A percentile compares a stretch with the other conserved stretches of the same genome.
phyloP scores from a whole-genome alignment of 2,329 filamentous ascomycete species.

The Fusarium sp. region DNA sequence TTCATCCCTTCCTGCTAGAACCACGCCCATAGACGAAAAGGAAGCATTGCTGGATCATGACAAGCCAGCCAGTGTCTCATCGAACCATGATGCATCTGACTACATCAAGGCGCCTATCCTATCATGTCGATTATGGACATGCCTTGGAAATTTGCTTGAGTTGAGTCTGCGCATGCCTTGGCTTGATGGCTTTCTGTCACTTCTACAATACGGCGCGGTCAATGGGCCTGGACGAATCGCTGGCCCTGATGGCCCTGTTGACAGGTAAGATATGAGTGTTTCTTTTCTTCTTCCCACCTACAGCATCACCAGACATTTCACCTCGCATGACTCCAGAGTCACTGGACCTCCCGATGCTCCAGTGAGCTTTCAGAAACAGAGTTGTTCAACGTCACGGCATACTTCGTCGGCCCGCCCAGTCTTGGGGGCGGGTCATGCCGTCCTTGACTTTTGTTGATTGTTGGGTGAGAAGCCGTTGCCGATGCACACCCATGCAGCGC shows the following conservation, averaged over 20 bases:
- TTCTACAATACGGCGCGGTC: constrained; percentile 80
- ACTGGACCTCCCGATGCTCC: constrained; percentile 57
- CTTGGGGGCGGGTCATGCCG: constrained; percentile 35
- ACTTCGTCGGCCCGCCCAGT: constrained; percentile 36
- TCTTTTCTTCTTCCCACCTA: constrained; percentile 40
- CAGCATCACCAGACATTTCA: constrained; percentile 45
- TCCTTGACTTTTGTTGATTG: constrained; percentile 17
- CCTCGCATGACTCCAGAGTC: constrained; percentile 60
- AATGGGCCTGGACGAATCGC: constrained; percentile 81
- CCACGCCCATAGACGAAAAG: constrained; percentile 45
- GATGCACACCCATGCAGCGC: constrained; percentile 29
- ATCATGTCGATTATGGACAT: constrained; percentile 81
- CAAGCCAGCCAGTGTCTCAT: constrained; percentile 39
- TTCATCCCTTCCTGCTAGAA: constrained; percentile 72
- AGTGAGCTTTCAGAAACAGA: constrained; percentile 51
- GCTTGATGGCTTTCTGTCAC: constrained; percentile 79
- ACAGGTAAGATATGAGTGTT: constrained; percentile 78
- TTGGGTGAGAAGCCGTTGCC: constrained; percentile 13
- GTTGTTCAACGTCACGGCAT: constrained; percentile 32
- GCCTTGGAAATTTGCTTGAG: constrained; percentile 77
- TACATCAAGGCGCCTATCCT: constrained; percentile 72
- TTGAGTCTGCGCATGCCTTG: constrained; percentile 89
- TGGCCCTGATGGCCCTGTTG: constrained; percentile 79
- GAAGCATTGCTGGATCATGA: constrained; percentile 32
- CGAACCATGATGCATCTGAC: constrained; percentile 29